Evolutionary conservation across 2,329 filamentous ascomycete genomes (phyloP).

Genomic region (Metarhizium humberi): DNA sequence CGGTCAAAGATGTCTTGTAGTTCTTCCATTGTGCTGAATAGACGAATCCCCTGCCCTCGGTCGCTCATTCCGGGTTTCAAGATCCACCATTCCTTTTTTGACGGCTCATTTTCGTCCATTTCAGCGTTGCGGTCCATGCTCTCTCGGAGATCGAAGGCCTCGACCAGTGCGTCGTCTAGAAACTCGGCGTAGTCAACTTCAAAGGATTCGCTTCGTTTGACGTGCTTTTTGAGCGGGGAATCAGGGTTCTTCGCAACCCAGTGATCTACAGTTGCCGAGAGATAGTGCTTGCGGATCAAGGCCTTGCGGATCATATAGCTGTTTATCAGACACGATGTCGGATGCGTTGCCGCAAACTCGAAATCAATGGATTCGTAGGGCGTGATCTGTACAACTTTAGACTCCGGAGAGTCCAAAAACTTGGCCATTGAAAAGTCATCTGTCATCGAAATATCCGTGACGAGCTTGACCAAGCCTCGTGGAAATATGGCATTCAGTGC

Average conservation of each 20-base stretch:
- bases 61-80: constrained; percentile 97
- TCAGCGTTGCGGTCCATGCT: constrained; percentile 60
- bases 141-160: constrained; percentile 78
- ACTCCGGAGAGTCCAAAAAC: constrained; percentile 22
- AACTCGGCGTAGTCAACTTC: constrained; percentile 97
- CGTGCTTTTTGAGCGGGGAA: constrained; percentile 57
- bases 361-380: constrained; percentile 87
- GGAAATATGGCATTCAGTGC: constrained; percentile 60
- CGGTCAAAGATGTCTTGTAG: constrained; percentile 82
- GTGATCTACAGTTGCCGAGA: constrained; percentile 71
- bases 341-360: constrained; percentile 55
- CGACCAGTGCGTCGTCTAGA: constrained; percentile 82
- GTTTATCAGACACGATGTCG: constrained; percentile 61
- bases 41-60: constrained; percentile 79
- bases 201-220: constrained; percentile 74
- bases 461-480: constrained; percentile 40
- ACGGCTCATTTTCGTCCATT: constrained; percentile 11
- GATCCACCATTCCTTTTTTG: constrained; percentile 82
- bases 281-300: constrained; percentile 90
- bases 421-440: constrained; percentile 25
- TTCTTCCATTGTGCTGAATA: constrained; percentile 80
- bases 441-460: constrained; percentile 31
- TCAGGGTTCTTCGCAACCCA: constrained; percentile 79
- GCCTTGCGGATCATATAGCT: constrained; percentile 95
- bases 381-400: constrained; percentile 64